Percentiles rank a stretch among this genome's conserved stretches.
Evolutionary conservation across 2,329 filamentous ascomycete species (phyloP).

Genomic region (Cercospora sesami): DNA sequence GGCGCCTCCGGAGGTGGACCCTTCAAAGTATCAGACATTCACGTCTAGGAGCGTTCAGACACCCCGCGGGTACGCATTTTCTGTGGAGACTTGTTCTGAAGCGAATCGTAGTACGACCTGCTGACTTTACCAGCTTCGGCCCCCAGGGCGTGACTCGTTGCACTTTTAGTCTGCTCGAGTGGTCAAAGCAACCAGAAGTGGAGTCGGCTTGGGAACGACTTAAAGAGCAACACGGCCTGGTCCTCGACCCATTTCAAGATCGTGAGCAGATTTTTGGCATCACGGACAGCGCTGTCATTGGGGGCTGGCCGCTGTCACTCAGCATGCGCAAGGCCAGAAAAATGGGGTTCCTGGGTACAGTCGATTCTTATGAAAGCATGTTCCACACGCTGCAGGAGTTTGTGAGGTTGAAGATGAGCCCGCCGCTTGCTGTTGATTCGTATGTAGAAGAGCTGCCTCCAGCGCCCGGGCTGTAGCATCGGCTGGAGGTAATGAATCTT

Average conservation of each 20-base stretch:
- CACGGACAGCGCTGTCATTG: slow-evolving; percentile 28
- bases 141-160: slow-evolving; percentile 18
- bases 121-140: slow-evolving; percentile 22
- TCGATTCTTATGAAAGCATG: slow-evolving; percentile 47
- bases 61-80: slow-evolving; percentile 22
- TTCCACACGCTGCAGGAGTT: slow-evolving; percentile 43
- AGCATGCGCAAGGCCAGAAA: slow-evolving; percentile 43
- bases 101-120: not conserved
- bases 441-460: slow-evolving; percentile 1
- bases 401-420: slow-evolving; percentile 35
- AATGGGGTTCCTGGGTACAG: slow-evolving; percentile 48
- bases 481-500: not conserved
- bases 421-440: slow-evolving; percentile 14
- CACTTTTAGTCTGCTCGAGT: slow-evolving; percentile 38
- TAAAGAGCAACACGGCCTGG: slow-evolving; percentile 18
- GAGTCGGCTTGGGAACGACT: slow-evolving; percentile 45
- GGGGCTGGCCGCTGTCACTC: slow-evolving; percentile 38
- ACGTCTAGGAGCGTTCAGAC: slow-evolving; percentile 19
- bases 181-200: slow-evolving; percentile 49
- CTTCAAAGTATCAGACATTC: slow-evolving; percentile 17
- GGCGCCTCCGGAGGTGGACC: slow-evolving; percentile 22
- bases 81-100: not conserved
- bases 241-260: slow-evolving; percentile 37
- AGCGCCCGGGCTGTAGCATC: not conserved
- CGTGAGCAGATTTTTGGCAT: slow-evolving; percentile 30